These are phyloP conservation scores for Ascochyta koolunga DNA, from an alignment of 2,329 filamentous ascomycete species.

Conservation along the genomic window DNA sequence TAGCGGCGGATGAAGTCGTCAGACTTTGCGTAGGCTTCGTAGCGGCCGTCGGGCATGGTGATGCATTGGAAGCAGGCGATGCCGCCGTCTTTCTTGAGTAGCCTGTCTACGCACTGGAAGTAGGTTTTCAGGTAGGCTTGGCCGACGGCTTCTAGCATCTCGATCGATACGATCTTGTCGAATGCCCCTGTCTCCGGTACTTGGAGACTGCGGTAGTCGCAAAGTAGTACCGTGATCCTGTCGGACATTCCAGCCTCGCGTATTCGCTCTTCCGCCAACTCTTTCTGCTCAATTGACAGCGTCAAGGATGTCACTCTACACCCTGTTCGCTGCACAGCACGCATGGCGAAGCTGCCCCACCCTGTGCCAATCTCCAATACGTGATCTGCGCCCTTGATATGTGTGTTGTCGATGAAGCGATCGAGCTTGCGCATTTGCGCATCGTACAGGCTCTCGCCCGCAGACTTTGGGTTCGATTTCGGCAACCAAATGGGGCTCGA, in stretches of 20 bases:
- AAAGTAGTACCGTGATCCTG: constrained; percentile 68
- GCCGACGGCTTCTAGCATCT: constrained; percentile 79
- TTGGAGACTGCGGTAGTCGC: constrained; percentile 71
- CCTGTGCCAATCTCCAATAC: constrained; percentile 78
- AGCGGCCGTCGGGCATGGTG: constrained; percentile 73
- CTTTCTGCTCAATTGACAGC: constrained; percentile 71
- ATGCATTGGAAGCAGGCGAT: constrained; percentile 78
- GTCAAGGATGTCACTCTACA: constrained; percentile 74
- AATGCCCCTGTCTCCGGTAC: constrained; percentile 58
- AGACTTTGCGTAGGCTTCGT: constrained; percentile 68
- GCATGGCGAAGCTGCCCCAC: constrained; percentile 76
- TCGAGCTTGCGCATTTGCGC: constrained; percentile 72
- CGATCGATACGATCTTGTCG: constrained; percentile 76
- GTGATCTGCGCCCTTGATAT: constrained; percentile 68
- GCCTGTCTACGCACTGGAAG: constrained; percentile 66
- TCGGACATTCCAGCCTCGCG: constrained; percentile 63
- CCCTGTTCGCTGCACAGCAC: constrained; percentile 68
- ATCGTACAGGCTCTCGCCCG: constrained; percentile 64
- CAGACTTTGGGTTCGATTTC: constrained; percentile 48
- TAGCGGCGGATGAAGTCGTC: constrained; percentile 79
- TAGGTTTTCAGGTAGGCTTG: constrained; percentile 70
- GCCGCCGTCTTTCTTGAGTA: constrained; percentile 70
- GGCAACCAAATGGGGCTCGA: constrained; percentile 71
- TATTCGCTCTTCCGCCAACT: constrained; percentile 69
- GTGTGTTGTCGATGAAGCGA: constrained; percentile 69